These are phyloP conservation scores for Pseudogymnoascus sp. DNA, from an alignment of 2,329 filamentous ascomycete species.

Conservation along the genomic window DNA sequence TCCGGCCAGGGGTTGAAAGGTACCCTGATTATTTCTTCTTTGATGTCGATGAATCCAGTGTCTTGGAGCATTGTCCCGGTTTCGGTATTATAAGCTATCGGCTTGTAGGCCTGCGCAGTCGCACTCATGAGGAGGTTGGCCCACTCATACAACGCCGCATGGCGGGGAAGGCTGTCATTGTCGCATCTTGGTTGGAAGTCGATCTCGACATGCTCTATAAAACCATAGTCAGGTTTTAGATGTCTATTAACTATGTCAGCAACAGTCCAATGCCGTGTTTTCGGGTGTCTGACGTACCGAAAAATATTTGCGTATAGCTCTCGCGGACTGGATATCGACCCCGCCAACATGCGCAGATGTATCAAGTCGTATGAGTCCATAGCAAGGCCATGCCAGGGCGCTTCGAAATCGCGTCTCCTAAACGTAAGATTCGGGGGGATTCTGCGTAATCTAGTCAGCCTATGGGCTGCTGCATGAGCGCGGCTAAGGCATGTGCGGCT, in stretches of 20 bases:
- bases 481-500: slow-evolving; percentile 31
- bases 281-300: slow-evolving; percentile 39
- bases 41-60: slow-evolving; percentile 73
- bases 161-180: slow-evolving; percentile 49
- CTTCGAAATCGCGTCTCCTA: slow-evolving; percentile 68
- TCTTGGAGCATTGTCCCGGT: slow-evolving; percentile 54
- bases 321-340: slow-evolving; percentile 69
- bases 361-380: slow-evolving; percentile 55
- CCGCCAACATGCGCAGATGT: slow-evolving; percentile 70
- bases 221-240: slow-evolving; percentile 65
- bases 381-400: slow-evolving; percentile 52
- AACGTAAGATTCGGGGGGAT: slow-evolving; percentile 64
- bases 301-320: slow-evolving; percentile 64
- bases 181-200: slow-evolving; percentile 71
- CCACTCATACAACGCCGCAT: slow-evolving; percentile 59
- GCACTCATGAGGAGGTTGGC: slow-evolving; percentile 58
- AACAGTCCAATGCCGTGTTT: not conserved
- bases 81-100: slow-evolving; percentile 55
- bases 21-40: slow-evolving; percentile 58
- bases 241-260: slow-evolving; percentile 43
- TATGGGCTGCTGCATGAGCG: slow-evolving; percentile 23
- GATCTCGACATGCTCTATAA: slow-evolving; percentile 82
- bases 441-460: slow-evolving; percentile 36
- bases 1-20: slow-evolving; percentile 67
- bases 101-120: slow-evolving; percentile 55